Percentiles rank a stretch among this genome's conserved stretches.
phyloP scores from a whole-genome alignment of 768 basidiomycete genomes.

The Russula sp. region DNA sequence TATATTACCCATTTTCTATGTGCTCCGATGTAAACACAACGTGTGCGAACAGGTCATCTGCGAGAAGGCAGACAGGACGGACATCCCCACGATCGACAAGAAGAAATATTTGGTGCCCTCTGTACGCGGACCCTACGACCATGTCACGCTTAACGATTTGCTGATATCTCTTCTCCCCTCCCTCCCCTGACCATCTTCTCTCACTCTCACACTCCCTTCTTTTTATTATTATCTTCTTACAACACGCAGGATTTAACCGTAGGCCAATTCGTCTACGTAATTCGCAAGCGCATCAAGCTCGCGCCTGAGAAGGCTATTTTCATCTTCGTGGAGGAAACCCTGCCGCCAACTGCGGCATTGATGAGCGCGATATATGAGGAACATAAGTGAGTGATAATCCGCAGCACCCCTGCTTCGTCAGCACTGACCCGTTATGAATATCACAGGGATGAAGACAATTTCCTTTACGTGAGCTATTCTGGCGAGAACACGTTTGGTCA shows the following conservation, averaged over 20 bases:
- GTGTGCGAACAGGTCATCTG: conserved; percentile 79
- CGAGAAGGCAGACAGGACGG: conserved; percentile 97
- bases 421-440: background rate
- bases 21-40: background rate
- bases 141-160: conserved; percentile 2
- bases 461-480: conserved; percentile 97
- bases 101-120: conserved; percentile 99
- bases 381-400: conserved; percentile 68
- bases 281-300: conserved; percentile 99
- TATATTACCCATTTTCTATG: background rate
- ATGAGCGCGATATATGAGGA: conserved; percentile 99
- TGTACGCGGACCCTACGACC: conserved; percentile 47
- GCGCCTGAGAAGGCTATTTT: conserved; percentile 99
- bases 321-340: conserved; percentile 98
- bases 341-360: conserved; percentile 95
- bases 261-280: conserved; percentile 99
- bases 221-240: no score
- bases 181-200: background rate
- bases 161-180: conserved; percentile 15
- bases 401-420: background rate
- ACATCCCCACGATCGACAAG: conserved; percentile 99
- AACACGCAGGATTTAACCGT: conserved; percentile 82
- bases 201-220: no score
- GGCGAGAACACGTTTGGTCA: conserved; percentile 94
- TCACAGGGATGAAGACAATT: conserved; percentile 96